phyloP scores from a whole-genome alignment of 768 basidiomycete species.

The Gloeostereum incarnatum region DNA sequence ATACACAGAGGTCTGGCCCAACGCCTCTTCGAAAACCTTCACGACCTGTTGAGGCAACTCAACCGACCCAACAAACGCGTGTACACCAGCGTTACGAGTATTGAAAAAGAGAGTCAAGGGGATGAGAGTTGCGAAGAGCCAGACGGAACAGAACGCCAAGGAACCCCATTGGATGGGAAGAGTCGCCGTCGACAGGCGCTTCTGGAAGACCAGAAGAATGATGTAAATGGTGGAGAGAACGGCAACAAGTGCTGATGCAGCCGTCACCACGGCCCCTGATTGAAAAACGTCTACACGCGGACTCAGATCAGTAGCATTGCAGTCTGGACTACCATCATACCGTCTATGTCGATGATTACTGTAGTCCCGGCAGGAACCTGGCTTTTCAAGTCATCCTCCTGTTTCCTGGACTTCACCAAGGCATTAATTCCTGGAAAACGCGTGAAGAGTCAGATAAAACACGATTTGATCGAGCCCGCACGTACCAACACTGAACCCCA shows the following conservation, averaged over 20 bases:
- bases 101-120: slow-evolving; percentile 34
- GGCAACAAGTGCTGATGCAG: slow-evolving; percentile 22
- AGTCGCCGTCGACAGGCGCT: slow-evolving; percentile 9
- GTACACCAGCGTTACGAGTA: slow-evolving; percentile 26
- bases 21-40: slow-evolving; percentile 16
- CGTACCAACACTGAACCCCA: slow-evolving; percentile 5
- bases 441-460: not conserved
- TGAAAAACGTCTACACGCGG: slow-evolving; percentile 25
- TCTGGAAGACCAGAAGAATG: slow-evolving; percentile 12
- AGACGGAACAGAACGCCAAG: slow-evolving; percentile 29
- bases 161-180: slow-evolving; percentile 21
- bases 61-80: slow-evolving; percentile 22
- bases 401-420: slow-evolving; percentile 29
- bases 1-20: slow-evolving; percentile 28
- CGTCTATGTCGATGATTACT: slow-evolving; percentile 26
- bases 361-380: slow-evolving; percentile 21
- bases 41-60: slow-evolving; percentile 21
- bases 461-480: not conserved
- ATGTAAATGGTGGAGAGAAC: slow-evolving; percentile 19
- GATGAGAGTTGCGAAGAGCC: slow-evolving; percentile 34
- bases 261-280: slow-evolving; percentile 25
- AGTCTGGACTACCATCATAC: slow-evolving; percentile 10
- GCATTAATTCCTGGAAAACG: slow-evolving; percentile 26
- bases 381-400: slow-evolving; percentile 21
- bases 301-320: not conserved